A percentile compares a stretch with the other conserved stretches of the same genome.
Evolutionary conservation across 495 filamentous ascomycete genomes (phyloP).

Genomic region (Tetracladium setigerum): DNA sequence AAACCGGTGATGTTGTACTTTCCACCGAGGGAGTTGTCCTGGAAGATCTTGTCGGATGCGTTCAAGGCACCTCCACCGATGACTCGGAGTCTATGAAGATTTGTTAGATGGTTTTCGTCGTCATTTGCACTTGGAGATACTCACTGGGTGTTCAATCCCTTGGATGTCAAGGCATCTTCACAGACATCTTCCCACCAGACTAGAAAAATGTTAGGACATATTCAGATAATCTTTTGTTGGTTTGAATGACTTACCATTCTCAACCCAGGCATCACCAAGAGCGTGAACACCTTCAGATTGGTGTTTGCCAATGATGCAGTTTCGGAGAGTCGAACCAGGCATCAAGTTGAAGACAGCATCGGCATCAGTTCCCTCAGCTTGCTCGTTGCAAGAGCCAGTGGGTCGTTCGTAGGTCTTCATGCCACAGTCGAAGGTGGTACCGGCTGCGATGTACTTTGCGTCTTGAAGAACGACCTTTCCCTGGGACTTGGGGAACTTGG

Average conservation of each 20-base stretch:
- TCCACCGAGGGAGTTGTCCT: conserved; percentile 37
- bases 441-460: too few species aligned
- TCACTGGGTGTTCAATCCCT: neutral
- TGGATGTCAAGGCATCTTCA: conserved; percentile 40
- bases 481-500: too few species aligned
- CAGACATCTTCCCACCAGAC: conserved; percentile 47
- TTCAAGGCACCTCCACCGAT: conserved; percentile 36
- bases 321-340: conserved; percentile 39
- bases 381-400: conserved; percentile 24
- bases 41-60: conserved; percentile 41
- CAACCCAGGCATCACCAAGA: conserved; percentile 36
- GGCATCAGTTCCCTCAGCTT: conserved; percentile 33
- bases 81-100: conserved; percentile 23
- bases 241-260: conserved; percentile 22
- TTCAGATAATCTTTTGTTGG: too few species aligned
- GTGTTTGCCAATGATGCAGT: conserved; percentile 43
- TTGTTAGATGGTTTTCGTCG: neutral
- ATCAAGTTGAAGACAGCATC: conserved; percentile 44
- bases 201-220: too few species aligned
- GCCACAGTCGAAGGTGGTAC: neutral
- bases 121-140: too few species aligned
- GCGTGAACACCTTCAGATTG: conserved; percentile 47
- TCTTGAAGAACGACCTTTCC: too few species aligned
- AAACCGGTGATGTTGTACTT: conserved; percentile 48
- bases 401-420: conserved; percentile 10